phyloP scores from a whole-genome alignment of 768 basidiomycete genomes.

The Pleurotus ostreatus region DNA sequence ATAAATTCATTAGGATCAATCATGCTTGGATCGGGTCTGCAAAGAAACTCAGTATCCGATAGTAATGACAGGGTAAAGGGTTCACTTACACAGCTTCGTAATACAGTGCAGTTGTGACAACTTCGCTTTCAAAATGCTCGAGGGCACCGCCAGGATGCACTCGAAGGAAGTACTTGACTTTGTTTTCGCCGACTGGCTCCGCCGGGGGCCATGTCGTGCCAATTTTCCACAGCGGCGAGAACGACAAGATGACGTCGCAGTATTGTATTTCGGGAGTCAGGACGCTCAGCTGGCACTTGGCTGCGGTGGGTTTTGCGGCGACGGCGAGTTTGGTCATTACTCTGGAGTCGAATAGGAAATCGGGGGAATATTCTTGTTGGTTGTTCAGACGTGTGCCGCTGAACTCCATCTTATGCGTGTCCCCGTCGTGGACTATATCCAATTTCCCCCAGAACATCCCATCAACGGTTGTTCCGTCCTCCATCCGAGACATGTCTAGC shows the following conservation, averaged over 20 bases:
- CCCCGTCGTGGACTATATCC: constrained; percentile 73
- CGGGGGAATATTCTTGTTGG: constrained; percentile 58
- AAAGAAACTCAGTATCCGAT: neutral
- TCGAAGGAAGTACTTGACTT: constrained; percentile 78
- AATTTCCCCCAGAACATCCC: constrained; percentile 89
- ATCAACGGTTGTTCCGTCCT: constrained; percentile 82
- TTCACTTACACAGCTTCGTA: constrained; percentile 77
- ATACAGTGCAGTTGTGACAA: constrained; percentile 76
- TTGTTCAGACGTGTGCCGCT: constrained; percentile 69
- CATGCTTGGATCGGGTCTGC: constrained; percentile 73
- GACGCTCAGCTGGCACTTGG: constrained; percentile 74
- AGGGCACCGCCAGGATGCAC: constrained; percentile 83
- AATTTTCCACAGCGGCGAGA: constrained; percentile 73
- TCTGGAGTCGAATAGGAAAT: constrained; percentile 72
- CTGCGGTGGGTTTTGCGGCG: constrained; percentile 69
- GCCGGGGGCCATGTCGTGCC: constrained; percentile 77
- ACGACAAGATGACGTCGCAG: constrained; percentile 71
- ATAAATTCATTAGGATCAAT: constrained; percentile 78
- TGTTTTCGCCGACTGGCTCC: constrained; percentile 61
- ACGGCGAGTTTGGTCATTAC: constrained; percentile 74
- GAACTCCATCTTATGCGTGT: constrained; percentile 80
- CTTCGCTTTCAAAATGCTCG: constrained; percentile 82
- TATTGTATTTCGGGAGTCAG: constrained; percentile 72
- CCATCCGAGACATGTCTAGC: constrained; percentile 88
- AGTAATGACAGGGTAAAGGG: constrained; percentile 4